phyloP scores from a whole-genome alignment of 768 basidiomycete genomes.

The Lentinula raphanica region DNA sequence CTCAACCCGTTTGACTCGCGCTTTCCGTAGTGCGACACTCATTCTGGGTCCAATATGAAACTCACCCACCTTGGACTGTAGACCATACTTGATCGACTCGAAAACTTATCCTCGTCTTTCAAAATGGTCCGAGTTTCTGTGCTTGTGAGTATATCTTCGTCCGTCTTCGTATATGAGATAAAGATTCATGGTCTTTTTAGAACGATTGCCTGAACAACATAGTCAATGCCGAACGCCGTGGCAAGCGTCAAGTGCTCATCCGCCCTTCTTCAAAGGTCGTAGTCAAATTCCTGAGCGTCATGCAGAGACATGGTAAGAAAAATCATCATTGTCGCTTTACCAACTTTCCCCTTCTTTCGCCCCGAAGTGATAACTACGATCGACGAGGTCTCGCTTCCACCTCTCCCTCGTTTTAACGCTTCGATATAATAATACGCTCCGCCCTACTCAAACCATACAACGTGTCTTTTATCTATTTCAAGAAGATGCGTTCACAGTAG shows the following conservation, averaged over 20 bases:
- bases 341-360: background rate
- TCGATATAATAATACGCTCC: slow-evolving; percentile 53
- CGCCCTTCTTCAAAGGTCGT: slow-evolving; percentile 97
- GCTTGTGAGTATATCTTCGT: slow-evolving; percentile 32
- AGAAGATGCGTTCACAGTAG: slow-evolving; percentile 53
- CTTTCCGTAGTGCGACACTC: slow-evolving; percentile 82
- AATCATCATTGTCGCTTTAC: background rate
- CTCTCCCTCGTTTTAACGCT: slow-evolving; percentile 79
- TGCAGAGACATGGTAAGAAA: slow-evolving; percentile 94
- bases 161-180: background rate
- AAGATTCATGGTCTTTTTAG: slow-evolving; percentile 20
- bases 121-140: slow-evolving; percentile 90
- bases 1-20: slow-evolving; percentile 66
- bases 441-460: slow-evolving; percentile 58
- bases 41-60: slow-evolving; percentile 46
- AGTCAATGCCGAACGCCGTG: slow-evolving; percentile 98
- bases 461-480: slow-evolving; percentile 31
- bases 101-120: slow-evolving; percentile 2
- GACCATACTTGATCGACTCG: slow-evolving; percentile 28
- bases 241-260: slow-evolving; percentile 98
- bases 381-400: slow-evolving; percentile 55
- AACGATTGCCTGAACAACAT: slow-evolving; percentile 82
- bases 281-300: slow-evolving; percentile 95
- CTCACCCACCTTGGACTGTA: slow-evolving; percentile 9
- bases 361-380: slow-evolving; percentile 87